These are phyloP conservation scores for Inosperma sp. DNA, from an alignment of 768 basidiomycete species.

Conservation along the genomic window DNA sequence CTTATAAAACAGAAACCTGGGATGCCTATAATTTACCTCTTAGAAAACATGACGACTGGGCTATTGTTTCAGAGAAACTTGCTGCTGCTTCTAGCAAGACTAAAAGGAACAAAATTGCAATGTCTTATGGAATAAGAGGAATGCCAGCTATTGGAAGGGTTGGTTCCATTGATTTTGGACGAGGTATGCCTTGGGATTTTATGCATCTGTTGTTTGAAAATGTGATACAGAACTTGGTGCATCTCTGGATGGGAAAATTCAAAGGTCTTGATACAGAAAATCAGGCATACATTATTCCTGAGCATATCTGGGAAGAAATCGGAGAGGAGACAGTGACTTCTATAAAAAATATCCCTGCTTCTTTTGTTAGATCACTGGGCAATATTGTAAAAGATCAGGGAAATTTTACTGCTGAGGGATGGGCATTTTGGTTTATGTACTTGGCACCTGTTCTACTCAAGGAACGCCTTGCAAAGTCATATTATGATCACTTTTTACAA, in stretches of 20 bases:
- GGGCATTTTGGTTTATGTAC: conserved; percentile 36
- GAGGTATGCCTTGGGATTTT: conserved; percentile 36
- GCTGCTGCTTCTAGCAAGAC: conserved; percentile 14
- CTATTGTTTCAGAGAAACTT: conserved; percentile 3
- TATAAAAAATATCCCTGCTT: conserved; percentile 28
- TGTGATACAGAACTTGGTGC: conserved; percentile 32
- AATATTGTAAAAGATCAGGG: conserved; percentile 24
- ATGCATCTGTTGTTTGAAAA: conserved; percentile 47
- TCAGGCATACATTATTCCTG: conserved; percentile 25
- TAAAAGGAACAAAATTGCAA: conserved; percentile 18
- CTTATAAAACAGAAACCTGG: conserved; percentile 2
- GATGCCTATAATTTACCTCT: conserved; percentile 17
- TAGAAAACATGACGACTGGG: conserved; percentile 19
- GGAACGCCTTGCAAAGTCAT: conserved; percentile 27
- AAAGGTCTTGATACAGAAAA: conserved; percentile 32
- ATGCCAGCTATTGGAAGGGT: conserved; percentile 30
- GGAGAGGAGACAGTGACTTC: conserved; percentile 26
- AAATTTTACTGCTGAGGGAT: conserved; percentile 33
- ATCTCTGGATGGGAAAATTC: conserved; percentile 37
- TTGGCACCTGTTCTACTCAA: conserved; percentile 34
- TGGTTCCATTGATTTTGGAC: conserved; percentile 28
- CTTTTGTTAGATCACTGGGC: conserved; percentile 27
- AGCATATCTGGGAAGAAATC: conserved; percentile 31
- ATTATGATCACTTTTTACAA: conserved; percentile 35
- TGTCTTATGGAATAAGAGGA: conserved; percentile 21